Evolutionary conservation across 2,329 filamentous ascomycete genomes (phyloP).

Genomic region (Tolypocladium endophyticum): DNA sequence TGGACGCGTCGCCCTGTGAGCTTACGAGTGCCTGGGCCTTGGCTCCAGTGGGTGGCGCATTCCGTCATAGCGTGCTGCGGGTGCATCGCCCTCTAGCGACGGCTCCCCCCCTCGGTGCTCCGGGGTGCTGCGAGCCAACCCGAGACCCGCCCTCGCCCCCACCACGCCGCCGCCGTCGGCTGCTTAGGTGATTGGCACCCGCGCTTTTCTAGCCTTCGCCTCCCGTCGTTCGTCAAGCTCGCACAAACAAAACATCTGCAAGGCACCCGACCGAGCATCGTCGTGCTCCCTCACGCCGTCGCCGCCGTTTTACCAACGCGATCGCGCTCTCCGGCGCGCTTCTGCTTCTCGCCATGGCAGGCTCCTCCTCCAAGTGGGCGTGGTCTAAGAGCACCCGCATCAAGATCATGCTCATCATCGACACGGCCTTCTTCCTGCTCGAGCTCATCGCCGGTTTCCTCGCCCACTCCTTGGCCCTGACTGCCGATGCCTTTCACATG

Average conservation of each 20-base stretch:
- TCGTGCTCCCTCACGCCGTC: neutral
- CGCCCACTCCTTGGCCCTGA: constrained; percentile 83
- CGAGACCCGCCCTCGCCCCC: neutral
- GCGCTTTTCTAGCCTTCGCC: neutral
- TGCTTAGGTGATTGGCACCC: neutral
- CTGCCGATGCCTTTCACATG: constrained; percentile 98
- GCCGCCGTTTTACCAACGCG: neutral
- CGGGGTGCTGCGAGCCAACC: neutral
- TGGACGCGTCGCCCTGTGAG: too few relatives aligned
- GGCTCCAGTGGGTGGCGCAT: neutral
- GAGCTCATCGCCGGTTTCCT: constrained; percentile 79
- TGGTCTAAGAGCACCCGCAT: constrained; percentile 92
- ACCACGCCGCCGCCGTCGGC: neutral
- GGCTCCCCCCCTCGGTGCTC: neutral
- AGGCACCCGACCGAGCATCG: neutral
- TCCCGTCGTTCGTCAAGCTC: neutral
- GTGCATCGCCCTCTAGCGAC: too few relatives aligned
- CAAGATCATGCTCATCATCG: constrained; percentile 83
- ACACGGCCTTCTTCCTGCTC: constrained; percentile 79
- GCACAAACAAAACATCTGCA: neutral
- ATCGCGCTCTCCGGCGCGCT: constrained; percentile 3
- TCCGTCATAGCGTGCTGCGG: neutral
- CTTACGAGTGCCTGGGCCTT: too few relatives aligned
- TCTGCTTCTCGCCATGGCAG: constrained; percentile 13
- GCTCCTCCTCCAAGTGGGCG: constrained; percentile 47